Base-by-base conservation (phyloP, 352 stramenopile species). In the Globisporangium radiosum region DNA sequence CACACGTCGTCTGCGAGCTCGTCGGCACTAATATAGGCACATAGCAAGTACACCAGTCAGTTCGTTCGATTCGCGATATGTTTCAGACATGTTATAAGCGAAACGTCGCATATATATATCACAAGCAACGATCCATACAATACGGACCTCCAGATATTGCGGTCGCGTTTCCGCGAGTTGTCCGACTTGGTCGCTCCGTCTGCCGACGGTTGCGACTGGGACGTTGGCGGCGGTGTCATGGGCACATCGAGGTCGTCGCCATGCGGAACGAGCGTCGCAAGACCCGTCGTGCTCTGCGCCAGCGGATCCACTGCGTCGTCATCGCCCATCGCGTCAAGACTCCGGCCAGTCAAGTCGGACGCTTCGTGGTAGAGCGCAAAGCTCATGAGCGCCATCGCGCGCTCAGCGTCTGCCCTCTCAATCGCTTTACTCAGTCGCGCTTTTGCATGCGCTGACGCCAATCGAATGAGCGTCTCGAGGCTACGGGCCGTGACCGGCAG, bases 391-490 rank as follows among this genome's bases (percentile, higher is more conserved):
- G 93, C 81, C 82, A 99, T 97, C 15, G 97, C 96, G 56, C 86
- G 85, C 57, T 94, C 85, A 4, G 89, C 88, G 54, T 97, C 90
- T 39, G 73, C 63, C 47, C 69, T 59, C 59, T 96, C 87, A 38
- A 97, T 91, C 9, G 78, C 80, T 64, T 91, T 90, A 69, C 86
- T 96, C 65, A 98, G 69, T 0, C 96, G 87, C 19, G 90, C 76
- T 73, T 99, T 99, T 5, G 98, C 97, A 65, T 99, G 97, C 14
- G 98, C 98, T 39, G 92, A 99, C 5, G 95, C 88, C 14, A 99
- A 69, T 76, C 98, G 96, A 81, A 99, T 99, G n/a, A 99, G 82
- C 37, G 97, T 99, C 72, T 99, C 98, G 50, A 99, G 73, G 68
- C 88, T 97, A 90, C 98, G 97, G 10, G 97, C 97, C 13, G 98